Percentiles rank a stretch among this genome's conserved stretches.
These are phyloP conservation scores for Agrocybe pediades DNA, from an alignment of 768 basidiomycete species.

Conservation along the genomic window DNA sequence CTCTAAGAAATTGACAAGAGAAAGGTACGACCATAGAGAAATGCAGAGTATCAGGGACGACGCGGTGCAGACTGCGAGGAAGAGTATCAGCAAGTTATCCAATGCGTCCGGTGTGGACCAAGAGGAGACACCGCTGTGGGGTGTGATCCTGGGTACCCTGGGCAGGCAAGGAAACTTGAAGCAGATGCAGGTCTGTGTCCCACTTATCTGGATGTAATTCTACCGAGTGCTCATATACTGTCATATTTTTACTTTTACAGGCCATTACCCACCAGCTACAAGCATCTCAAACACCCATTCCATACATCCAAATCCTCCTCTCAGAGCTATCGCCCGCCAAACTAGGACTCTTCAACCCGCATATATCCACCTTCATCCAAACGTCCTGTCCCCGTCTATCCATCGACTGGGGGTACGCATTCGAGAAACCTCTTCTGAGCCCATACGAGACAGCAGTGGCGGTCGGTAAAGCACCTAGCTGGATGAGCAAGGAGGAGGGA, in stretches of 20 bases:
- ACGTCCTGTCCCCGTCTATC: constrained; percentile 96
- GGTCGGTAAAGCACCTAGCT: constrained; percentile 65
- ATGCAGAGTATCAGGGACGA: constrained; percentile 78
- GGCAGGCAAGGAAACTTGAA: constrained; percentile 92
- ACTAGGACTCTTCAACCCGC: constrained; percentile 76
- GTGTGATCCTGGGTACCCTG: constrained; percentile 90
- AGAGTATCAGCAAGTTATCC: constrained; percentile 49
- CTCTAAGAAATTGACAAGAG: constrained; percentile 93
- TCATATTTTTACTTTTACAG: constrained; percentile 29
- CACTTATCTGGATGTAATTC: no score
- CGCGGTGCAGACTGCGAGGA: constrained; percentile 74
- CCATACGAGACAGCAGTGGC: constrained; percentile 94
- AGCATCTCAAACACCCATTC: constrained; percentile 53
- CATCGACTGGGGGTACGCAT: constrained; percentile 99
- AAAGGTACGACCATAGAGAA: constrained; percentile 85
- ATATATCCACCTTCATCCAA: constrained; percentile 90
- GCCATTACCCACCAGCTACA: constrained; percentile 76
- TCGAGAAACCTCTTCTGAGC: constrained; percentile 82
- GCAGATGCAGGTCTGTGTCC: constrained; percentile 67
- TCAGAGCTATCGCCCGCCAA: constrained; percentile 98
- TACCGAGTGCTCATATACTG: neutral
- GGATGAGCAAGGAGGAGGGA: constrained; percentile 48
- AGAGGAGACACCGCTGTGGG: constrained; percentile 60
- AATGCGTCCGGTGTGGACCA: constrained; percentile 3
- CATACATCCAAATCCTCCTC: constrained; percentile 88